Evolutionary conservation across 129 eudicot species (phyloP).

Genomic region (Flaveria brownii): DNA sequence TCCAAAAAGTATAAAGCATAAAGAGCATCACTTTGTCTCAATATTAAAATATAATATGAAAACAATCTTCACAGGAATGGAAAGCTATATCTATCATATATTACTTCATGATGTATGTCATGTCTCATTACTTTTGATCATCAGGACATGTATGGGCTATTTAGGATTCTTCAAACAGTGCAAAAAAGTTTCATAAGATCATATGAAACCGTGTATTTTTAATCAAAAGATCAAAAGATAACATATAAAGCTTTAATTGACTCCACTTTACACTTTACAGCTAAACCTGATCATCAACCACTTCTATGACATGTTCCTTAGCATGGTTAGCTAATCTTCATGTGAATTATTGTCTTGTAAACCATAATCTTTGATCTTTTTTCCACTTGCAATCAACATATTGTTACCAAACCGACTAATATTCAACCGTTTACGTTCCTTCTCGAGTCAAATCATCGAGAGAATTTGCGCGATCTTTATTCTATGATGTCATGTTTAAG

Average conservation of each 20-base stretch:
- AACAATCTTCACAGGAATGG: neutral
- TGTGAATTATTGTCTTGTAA: slow-evolving; percentile 3
- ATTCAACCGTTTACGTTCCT: neutral
- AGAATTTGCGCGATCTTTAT: neutral
- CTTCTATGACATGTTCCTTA: slow-evolving; percentile 7
- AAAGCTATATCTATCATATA: neutral
- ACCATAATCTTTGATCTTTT: neutral
- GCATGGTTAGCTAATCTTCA: slow-evolving; percentile 2
- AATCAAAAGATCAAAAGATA: neutral
- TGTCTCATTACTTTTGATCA: slow-evolving; percentile 6
- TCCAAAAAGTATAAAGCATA: neutral
- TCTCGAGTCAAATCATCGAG: neutral
- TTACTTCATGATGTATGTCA: neutral
- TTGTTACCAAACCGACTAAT: neutral
- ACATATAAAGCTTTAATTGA: slow-evolving; percentile 6
- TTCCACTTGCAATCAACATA: neutral
- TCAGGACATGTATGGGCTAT: neutral
- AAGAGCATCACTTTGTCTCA: neutral
- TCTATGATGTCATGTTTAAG: neutral
- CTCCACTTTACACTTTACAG: slow-evolving; percentile 21
- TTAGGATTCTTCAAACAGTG: neutral
- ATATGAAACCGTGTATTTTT: slow-evolving; percentile 10
- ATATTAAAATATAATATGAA: neutral
- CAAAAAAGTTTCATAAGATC: neutral
- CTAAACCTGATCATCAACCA: slow-evolving; percentile 12